A percentile compares a stretch with the other conserved stretches of the same genome.
Conservation (phyloP, 805 yeast genomes). For the Candida verbasci region DNA sequence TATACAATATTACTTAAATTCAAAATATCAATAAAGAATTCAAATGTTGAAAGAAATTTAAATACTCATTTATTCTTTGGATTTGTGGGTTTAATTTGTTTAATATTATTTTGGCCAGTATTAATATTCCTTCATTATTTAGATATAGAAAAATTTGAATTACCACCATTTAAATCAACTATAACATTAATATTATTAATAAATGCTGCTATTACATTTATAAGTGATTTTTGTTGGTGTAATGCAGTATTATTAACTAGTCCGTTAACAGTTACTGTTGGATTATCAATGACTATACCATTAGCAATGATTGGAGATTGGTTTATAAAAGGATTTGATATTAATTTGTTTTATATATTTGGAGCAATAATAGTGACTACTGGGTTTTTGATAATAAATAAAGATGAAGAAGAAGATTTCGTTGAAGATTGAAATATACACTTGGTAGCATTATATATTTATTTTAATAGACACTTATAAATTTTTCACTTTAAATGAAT, state of each 20-base stretch:
- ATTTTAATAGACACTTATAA: conserved; percentile 1
- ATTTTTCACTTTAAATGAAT: background rate
- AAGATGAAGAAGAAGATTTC: conserved; percentile 65
- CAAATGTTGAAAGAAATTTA: conserved; percentile 64
- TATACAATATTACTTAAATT: conserved; percentile 82
- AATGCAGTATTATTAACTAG: conserved; percentile 89
- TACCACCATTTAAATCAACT: conserved; percentile 50
- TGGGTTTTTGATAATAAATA: conserved; percentile 82
- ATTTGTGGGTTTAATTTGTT: conserved; percentile 83
- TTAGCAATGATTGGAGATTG: conserved; percentile 91
- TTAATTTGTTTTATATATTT: conserved; percentile 59
- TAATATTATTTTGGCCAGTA: conserved; percentile 78
- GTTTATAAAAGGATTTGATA: conserved; percentile 58
- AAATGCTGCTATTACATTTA: conserved; percentile 74
- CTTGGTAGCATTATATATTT: background rate
- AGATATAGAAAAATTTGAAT: conserved; percentile 66
- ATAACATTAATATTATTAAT: conserved; percentile 51
- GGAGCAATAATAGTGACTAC: conserved; percentile 80
- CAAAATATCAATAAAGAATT: conserved; percentile 42
- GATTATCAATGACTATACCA: conserved; percentile 89
- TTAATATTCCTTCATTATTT: conserved; percentile 57
- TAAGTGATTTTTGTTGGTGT: conserved; percentile 95
- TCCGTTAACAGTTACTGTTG: conserved; percentile 94
- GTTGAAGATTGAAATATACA: conserved; percentile 10
- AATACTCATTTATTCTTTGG: conserved; percentile 91